Evolutionary conservation across 441 rosid species (phyloP).

Genomic region (Erodium moschatum): DNA sequence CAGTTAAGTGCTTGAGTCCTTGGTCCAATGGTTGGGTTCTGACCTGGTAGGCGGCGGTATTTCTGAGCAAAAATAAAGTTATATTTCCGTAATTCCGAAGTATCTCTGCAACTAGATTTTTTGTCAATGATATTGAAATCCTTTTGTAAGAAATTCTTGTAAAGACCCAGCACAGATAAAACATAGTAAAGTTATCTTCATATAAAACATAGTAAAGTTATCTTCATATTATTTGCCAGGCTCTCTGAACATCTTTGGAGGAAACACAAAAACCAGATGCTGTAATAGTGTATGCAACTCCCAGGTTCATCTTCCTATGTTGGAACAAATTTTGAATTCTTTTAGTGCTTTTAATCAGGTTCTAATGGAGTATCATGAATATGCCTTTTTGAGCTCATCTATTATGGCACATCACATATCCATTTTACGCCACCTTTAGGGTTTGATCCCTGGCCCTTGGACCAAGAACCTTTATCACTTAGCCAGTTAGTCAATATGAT

Average conservation of each 20-base stretch:
- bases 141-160: background rate
- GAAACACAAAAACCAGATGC: background rate
- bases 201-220: background rate
- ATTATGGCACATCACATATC: background rate
- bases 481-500: no score
- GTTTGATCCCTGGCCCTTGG: no score
- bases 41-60: background rate
- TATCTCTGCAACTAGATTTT: background rate
- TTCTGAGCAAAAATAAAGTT: background rate
- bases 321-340: background rate
- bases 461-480: no score
- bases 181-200: no score
- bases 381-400: background rate
- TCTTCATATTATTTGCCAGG: background rate
- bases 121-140: background rate
- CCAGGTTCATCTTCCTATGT: background rate
- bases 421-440: no score
- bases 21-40: background rate
- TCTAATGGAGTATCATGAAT: background rate
- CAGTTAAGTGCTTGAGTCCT: background rate
- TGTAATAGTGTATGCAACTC: no score
- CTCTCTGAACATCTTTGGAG: background rate
- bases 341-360: background rate
- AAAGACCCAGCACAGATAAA: background rate
- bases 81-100: background rate